Evolutionary conservation across 257 asterid genomes (phyloP).

Genomic region (Jacaranda mimosifolia): DNA sequence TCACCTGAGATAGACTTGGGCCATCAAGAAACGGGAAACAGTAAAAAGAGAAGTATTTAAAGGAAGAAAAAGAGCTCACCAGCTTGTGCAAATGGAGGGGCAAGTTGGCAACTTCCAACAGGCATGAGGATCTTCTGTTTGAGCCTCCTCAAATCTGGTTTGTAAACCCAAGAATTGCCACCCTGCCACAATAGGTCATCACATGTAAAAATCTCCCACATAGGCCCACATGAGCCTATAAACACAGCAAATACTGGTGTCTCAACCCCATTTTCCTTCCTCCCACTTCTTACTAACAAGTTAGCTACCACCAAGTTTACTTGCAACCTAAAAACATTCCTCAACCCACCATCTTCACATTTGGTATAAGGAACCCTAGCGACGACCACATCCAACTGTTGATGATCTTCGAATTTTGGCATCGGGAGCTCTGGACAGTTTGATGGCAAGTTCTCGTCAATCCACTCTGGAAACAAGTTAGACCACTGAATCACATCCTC

Average conservation of each 20-base stretch:
- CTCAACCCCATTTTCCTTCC: constrained; percentile 29
- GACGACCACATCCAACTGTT: constrained; percentile 62
- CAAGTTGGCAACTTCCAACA: constrained; percentile 73
- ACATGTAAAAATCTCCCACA: constrained; percentile 85
- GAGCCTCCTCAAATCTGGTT: constrained; percentile 56
- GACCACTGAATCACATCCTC: constrained; percentile 52
- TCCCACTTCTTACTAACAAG: constrained; percentile 60
- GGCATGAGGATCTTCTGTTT: constrained; percentile 70
- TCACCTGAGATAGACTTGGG: constrained; percentile 35
- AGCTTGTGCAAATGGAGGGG: constrained; percentile 50
- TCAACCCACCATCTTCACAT: constrained; percentile 35
- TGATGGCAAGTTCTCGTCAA: constrained; percentile 41
- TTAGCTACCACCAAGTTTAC: constrained; percentile 80
- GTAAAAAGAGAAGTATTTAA: not conserved
- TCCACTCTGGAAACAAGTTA: constrained; percentile 66
- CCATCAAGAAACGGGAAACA: not conserved
- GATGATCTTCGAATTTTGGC: constrained; percentile 56
- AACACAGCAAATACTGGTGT: constrained; percentile 56
- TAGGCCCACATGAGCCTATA: constrained; percentile 66
- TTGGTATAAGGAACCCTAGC: constrained; percentile 57
- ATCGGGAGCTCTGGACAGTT: constrained; percentile 70
- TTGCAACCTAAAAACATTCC: constrained; percentile 79
- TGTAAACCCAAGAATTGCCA: constrained; percentile 57
- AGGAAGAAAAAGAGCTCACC: constrained; percentile 38
- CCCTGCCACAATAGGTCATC: constrained; percentile 69